These are phyloP conservation scores for Handroanthus guayacan DNA, from an alignment of 257 asterid genomes.

Conservation along the genomic window DNA sequence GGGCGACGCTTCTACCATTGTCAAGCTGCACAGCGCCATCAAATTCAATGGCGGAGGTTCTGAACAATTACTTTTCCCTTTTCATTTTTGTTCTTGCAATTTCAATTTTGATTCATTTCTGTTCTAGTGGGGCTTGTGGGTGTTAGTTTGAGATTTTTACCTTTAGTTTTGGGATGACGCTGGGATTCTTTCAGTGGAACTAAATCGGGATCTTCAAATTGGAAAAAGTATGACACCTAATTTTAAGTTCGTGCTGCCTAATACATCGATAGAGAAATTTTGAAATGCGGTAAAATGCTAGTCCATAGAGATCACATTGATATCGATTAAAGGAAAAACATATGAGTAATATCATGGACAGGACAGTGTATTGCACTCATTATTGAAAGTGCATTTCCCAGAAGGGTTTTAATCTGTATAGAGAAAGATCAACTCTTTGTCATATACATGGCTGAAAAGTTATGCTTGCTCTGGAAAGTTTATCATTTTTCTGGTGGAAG, in stretches of 20 bases:
- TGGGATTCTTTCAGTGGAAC: conserved; percentile 1
- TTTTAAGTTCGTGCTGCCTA: not conserved
- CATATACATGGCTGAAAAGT: not conserved
- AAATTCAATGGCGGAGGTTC: conserved; percentile 98
- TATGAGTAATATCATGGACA: not conserved
- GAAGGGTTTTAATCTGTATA: not conserved
- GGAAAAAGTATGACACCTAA: not conserved
- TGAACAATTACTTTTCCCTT: conserved; percentile 12
- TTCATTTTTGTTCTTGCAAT: not conserved
- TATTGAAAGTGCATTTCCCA: not conserved
- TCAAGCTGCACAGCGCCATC: conserved; percentile 89
- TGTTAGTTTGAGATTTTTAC: not conserved
- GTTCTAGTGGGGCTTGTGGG: not conserved
- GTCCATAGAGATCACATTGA: not conserved
- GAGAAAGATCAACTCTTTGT: not conserved
- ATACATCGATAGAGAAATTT: not conserved
- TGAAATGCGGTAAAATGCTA: not conserved
- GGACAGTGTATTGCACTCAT: not conserved
- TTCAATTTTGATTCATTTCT: not conserved
- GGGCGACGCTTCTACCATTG: conserved; percentile 71
- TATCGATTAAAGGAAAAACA: not conserved
- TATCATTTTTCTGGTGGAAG: not conserved
- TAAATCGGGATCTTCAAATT: not conserved
- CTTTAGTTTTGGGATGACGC: not conserved
- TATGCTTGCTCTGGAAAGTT: not conserved